Base-by-base conservation (phyloP, 139 green algal genomes). In the Deuterostichococcus epilithicus region DNA sequence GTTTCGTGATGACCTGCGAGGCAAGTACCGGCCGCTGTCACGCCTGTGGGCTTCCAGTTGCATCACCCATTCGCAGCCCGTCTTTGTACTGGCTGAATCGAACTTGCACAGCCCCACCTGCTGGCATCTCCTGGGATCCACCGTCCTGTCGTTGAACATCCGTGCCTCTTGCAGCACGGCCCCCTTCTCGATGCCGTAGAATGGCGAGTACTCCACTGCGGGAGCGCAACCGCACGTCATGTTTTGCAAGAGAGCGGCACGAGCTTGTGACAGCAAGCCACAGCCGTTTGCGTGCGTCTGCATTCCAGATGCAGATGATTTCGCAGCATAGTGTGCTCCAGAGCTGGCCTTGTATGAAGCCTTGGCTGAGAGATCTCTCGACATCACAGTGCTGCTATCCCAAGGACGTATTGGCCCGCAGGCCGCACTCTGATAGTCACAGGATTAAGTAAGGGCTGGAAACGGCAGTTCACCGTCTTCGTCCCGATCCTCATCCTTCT, bases 161-260 rank as follows among this genome's bases (percentile, higher is more conserved):
- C 95, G 85, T 5, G 95, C 89, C 79, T 99, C 96, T 84, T 99
- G 96, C 36, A 99, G 88, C n/a, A 99, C 96, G 23, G 90, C 88
- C 1, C 94, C 95, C 86, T 99, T 99, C 83, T 99, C 96, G 36
- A 99, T 99, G 42, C 96, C 96, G 74, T 94, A 99, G 79, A 99
- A 99, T 18, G 96, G 96, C 0, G 96, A 99, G 83, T 97, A 98
- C 86, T 99, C 96, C 34, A 88, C 94, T 98, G 91, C 81, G 83
- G n/a, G 63, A 74, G 39, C 39, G 20, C 18, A 58, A 75, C 8
- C 4, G 22, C 2, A n/a, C 47, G 45, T 45, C 26, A 32, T 68
- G 34, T 59, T 5, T 42, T 10, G 30, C 5, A 71, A 32, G 47
- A 47, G 3, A 77, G 37, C 13, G n/a, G n/a, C n/a, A n/a, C n/a